Evolutionary conservation across 2,329 filamentous ascomycete genomes (phyloP).

Genomic region (Xenoacremonium recifei): DNA sequence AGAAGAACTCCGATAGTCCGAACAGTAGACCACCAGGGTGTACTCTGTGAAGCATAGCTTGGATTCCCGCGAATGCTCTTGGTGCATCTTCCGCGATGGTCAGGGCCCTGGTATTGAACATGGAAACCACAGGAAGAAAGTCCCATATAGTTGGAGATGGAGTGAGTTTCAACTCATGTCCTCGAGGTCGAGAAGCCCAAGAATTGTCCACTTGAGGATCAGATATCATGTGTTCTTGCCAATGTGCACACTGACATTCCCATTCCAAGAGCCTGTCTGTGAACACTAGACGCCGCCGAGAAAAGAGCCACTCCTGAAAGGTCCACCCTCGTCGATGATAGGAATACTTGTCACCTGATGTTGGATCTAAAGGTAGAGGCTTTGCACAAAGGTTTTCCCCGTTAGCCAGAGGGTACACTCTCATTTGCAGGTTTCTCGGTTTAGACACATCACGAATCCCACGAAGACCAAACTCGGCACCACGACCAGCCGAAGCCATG

Average conservation of each 20-base stretch:
- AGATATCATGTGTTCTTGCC: conserved; percentile 4
- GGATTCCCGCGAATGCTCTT: conserved; percentile 10
- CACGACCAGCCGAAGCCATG: conserved; percentile 9
- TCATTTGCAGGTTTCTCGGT: conserved; percentile 7
- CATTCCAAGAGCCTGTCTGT: conserved; percentile 4
- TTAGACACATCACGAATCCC: conserved; percentile 4
- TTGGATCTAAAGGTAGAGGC: conserved; percentile 1
- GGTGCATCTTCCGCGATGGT: conserved; percentile 11
- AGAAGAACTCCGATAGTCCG: conserved; percentile 10
- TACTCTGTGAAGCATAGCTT: conserved; percentile 11
- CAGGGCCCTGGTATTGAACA: conserved; percentile 9
- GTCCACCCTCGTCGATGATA: conserved; percentile 13
- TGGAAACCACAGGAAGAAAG: conserved; percentile 6
- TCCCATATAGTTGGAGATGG: conserved; percentile 11
- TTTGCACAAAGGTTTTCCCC: conserved; percentile 6
- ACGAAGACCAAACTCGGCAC: conserved; percentile 10
- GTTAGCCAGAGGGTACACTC: conserved; percentile 5
- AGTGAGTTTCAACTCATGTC: conserved; percentile 1
- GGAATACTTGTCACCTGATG: conserved; percentile 6
- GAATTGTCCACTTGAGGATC: conserved; percentile 1
- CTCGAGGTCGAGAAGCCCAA: conserved; percentile 1
- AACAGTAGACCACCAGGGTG: conserved; percentile 10
- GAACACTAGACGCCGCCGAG: conserved; percentile 6
- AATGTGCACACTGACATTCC: conserved; percentile 10
- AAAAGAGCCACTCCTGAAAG: conserved; percentile 13